Evolutionary conservation across 805 yeast genomes (phyloP), one percentile per base, ranked within the genome.

Genomic region (Saturnispora besseyi): DNA sequence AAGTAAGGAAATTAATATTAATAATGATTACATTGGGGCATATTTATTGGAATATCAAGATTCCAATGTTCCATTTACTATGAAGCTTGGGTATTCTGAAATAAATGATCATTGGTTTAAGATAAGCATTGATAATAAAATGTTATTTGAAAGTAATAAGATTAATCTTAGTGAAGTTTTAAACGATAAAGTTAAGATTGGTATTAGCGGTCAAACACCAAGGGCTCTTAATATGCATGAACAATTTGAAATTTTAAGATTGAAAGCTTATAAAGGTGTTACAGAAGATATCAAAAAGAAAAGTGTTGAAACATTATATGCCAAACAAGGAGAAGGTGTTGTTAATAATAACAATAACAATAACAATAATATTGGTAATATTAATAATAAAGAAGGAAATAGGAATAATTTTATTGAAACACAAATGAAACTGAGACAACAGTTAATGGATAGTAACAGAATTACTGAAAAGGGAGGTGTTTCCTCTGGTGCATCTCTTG

Each of bases 121-220:
- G 55, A 73, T 84, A n/a, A 87, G 85, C 53, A 68, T 83, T 45
- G 87, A 85, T 63, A 85, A 85, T 62, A 78, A 75, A 56, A 70
- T 85, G 50, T 81, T 89, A 59, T 78, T 84, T 64, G 80, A 80
- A 62, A 81, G 89, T 0, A 75, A 77, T 51, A 64, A 76, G 49
- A 67, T 84, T 34, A 60, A 64, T 33, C 60, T 84, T 18, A 77
- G 77, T 31, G 48, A 58, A 3, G 28, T 62, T 10, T 53, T 62
- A 5, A 50, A 55, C 21, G 55, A 60, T 1, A 65, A 68, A 32
- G 70, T 75, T 52, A 71, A 65, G 44, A 51, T 84, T 44, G 88
- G 88, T 51, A 65, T 77, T 5, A 68, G 82, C 32, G 85, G 82
- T 1, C 59, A 59, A 18, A 66, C 77, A 30, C 72, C 67, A 4